phyloP scores from a whole-genome alignment of 1,139 yeast genomes.

The Yamadazyma pseudoaaseri region DNA sequence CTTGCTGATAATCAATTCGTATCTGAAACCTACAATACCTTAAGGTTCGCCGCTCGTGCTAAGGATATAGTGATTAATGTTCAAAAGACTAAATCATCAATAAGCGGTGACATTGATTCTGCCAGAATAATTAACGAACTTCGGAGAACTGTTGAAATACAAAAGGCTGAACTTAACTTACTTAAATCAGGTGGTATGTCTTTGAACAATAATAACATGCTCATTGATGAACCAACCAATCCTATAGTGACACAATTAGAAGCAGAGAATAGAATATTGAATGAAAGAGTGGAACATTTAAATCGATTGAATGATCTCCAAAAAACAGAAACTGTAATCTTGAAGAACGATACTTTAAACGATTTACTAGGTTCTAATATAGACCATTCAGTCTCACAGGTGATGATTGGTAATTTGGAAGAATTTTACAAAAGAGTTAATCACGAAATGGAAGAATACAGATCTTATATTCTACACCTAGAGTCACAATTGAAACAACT shows the following conservation, averaged over 20 bases:
- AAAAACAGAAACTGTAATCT: constrained; percentile 52
- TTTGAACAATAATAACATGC: constrained; percentile 9
- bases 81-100: constrained; percentile 45
- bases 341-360: constrained; percentile 55
- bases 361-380: constrained; percentile 42
- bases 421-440: constrained; percentile 44
- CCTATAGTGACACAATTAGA: constrained; percentile 41
- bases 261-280: constrained; percentile 60
- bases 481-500: constrained; percentile 51
- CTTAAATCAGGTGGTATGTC: constrained; percentile 3
- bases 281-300: constrained; percentile 69
- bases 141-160: constrained; percentile 43
- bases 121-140: constrained; percentile 47
- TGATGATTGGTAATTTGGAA: constrained; percentile 46
- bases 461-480: constrained; percentile 59
- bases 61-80: constrained; percentile 77
- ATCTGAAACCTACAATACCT: constrained; percentile 81
- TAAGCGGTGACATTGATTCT: constrained; percentile 38
- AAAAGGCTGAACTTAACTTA: constrained; percentile 37
- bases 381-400: constrained; percentile 29
- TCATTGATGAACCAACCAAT: constrained; percentile 9
- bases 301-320: constrained; percentile 60
- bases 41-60: constrained; percentile 91
- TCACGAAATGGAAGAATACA: constrained; percentile 59
- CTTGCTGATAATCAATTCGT: constrained; percentile 41